Evolutionary conservation across 441 rosid genomes (phyloP).

Genomic region (Theobroma grandiflorum): DNA sequence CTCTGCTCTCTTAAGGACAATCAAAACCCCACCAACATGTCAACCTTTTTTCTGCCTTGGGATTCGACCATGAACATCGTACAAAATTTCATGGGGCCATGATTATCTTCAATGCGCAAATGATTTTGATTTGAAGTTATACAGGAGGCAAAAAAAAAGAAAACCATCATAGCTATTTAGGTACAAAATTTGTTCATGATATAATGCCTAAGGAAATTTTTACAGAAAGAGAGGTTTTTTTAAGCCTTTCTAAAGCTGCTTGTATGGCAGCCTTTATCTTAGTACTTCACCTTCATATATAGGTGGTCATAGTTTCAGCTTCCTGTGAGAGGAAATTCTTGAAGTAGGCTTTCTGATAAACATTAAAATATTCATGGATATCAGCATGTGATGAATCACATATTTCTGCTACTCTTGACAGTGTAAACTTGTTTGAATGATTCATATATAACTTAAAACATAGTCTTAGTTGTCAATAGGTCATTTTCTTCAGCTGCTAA

Average conservation of each 20-base stretch:
- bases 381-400: neutral
- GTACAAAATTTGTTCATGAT: neutral
- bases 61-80: conserved; percentile 48
- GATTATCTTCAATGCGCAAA: conserved; percentile 36
- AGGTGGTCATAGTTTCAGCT: conserved; percentile 18
- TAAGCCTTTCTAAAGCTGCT: conserved; percentile 28
- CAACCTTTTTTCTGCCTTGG: conserved; percentile 40
- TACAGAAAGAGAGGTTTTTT: conserved; percentile 4
- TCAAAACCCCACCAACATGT: conserved; percentile 37
- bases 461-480: neutral
- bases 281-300: conserved; percentile 23
- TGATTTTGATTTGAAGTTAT: conserved; percentile 51
- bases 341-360: neutral
- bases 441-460: neutral
- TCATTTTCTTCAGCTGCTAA: neutral
- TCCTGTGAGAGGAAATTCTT: conserved; percentile 24
- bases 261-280: conserved; percentile 35
- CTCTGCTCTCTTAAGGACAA: conserved; percentile 28
- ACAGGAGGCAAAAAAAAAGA: neutral
- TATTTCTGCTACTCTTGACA: too few relatives aligned
- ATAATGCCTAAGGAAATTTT: neutral
- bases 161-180: neutral
- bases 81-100: conserved; percentile 34
- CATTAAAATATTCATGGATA: neutral
- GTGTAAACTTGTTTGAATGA: neutral